A percentile compares a stretch with the other conserved stretches of the same genome.
These are phyloP conservation scores for Candida manassasensis DNA, from an alignment of 805 yeast species.

Conservation along the genomic window DNA sequence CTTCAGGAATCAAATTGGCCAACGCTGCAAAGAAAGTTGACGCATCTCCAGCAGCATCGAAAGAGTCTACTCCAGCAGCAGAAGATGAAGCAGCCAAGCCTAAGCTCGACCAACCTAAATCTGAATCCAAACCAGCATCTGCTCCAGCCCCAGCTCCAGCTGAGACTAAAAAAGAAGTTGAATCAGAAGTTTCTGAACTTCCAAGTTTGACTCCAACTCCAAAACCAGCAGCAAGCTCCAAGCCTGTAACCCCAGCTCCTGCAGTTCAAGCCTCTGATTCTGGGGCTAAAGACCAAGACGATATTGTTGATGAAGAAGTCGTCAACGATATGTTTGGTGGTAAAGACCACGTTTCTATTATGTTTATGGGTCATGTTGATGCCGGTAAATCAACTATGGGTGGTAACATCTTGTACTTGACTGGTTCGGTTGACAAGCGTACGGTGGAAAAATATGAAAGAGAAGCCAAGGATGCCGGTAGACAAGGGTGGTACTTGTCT, in stretches of 20 bases:
- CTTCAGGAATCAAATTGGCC: constrained; percentile 61
- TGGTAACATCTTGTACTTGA: constrained; percentile 87
- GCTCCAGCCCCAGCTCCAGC: constrained; percentile 15
- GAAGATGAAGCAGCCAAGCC: constrained; percentile 16
- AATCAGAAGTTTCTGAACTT: constrained; percentile 17
- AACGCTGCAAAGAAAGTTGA: constrained; percentile 37
- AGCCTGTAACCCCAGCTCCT: constrained; percentile 17
- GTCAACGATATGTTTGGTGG: constrained; percentile 94
- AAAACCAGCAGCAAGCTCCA: constrained; percentile 20
- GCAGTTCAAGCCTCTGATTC: constrained; percentile 40
- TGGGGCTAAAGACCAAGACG: constrained; percentile 66
- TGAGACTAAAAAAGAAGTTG: constrained; percentile 20
- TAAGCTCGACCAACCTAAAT: constrained; percentile 14
- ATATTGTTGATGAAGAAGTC: constrained; percentile 77
- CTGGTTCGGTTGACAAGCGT: constrained; percentile 98
- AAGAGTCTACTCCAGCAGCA: constrained; percentile 19
- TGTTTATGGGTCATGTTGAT: constrained; percentile 99
- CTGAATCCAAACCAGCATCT: constrained; percentile 10
- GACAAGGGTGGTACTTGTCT: constrained; percentile 99
- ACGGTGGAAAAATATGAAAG: constrained; percentile 96
- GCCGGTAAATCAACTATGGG: constrained; percentile 99
- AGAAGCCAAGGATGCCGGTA: constrained; percentile 98
- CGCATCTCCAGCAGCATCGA: constrained; percentile 17
- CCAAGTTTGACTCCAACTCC: constrained; percentile 17
- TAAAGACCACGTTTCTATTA: constrained; percentile 93